These are phyloP conservation scores for Sporisorium exsertum DNA, from an alignment of 1,284 basidiomycete species.

Conservation along the genomic window DNA sequence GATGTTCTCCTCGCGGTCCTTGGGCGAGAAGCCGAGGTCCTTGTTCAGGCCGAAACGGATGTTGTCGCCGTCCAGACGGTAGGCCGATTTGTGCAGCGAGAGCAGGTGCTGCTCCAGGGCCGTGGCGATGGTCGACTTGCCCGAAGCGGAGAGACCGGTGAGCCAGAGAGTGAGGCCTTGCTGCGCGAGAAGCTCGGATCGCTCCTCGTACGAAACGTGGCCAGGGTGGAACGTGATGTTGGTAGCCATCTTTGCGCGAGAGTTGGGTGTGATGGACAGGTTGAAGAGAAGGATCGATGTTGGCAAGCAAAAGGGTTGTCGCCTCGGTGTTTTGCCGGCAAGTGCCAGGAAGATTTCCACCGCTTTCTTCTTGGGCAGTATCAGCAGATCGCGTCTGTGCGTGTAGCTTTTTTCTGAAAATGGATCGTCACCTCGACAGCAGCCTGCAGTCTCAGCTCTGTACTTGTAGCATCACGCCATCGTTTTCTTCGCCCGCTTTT, in stretches of 20 bases:
- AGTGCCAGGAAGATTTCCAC: constrained; percentile 7
- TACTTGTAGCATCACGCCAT: constrained; percentile 2
- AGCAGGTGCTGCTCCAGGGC: constrained; percentile 96
- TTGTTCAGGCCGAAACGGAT: constrained; percentile 97
- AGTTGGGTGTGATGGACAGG: background rate
- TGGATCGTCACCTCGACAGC: background rate
- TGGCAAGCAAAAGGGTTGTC: background rate
- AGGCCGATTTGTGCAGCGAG: constrained; percentile 84
- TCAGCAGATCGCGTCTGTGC: constrained; percentile 16
- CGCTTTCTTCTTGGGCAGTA: constrained; percentile 14
- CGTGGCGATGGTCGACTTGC: constrained; percentile 93
- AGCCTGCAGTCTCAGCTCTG: background rate
- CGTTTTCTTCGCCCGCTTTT: background rate
- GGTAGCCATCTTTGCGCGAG: constrained; percentile 76
- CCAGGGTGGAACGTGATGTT: constrained; percentile 87
- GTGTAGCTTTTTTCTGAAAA: background rate
- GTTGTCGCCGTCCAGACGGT: constrained; percentile 97
- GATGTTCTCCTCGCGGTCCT: constrained; percentile 96
- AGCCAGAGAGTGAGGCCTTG: constrained; percentile 59
- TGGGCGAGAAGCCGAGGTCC: constrained; percentile 95
- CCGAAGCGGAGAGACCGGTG: constrained; percentile 59
- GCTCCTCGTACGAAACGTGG: constrained; percentile 67
- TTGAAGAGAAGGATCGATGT: background rate
- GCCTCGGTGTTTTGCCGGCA: background rate
- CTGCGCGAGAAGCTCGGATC: constrained; percentile 55